Evolutionary conservation across 257 asterid genomes (phyloP).

Genomic region (Primulina tabacum): DNA sequence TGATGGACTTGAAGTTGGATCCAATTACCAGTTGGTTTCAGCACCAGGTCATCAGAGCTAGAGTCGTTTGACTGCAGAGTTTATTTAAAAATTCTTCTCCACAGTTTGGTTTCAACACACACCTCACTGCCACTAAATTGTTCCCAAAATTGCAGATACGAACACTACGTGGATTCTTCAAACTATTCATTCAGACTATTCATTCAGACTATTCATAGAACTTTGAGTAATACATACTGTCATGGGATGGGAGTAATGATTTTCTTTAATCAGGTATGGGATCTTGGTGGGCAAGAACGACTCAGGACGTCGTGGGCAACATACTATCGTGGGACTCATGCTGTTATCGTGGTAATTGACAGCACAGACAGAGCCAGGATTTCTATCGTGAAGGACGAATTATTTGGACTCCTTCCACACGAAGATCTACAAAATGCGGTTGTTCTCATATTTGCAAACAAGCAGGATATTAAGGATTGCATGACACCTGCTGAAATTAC

Average conservation of each 20-base stretch:
- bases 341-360: slow-evolving; percentile 83
- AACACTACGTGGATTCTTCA: neutral
- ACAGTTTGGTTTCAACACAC: neutral
- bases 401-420: slow-evolving; percentile 77
- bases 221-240: neutral
- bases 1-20: neutral
- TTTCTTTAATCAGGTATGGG: slow-evolving; percentile 68
- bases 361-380: slow-evolving; percentile 95
- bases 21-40: neutral
- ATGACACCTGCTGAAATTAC: slow-evolving; percentile 98
- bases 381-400: slow-evolving; percentile 84
- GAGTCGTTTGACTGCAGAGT: neutral
- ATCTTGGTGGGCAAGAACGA: slow-evolving; percentile 97
- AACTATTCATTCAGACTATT: neutral
- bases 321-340: slow-evolving; percentile 93
- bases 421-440: slow-evolving; percentile 85
- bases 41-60: neutral
- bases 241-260: neutral
- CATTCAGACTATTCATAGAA: neutral
- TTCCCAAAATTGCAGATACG: neutral
- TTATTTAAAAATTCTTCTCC: too few species aligned
- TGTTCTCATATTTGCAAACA: slow-evolving; percentile 85
- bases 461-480: slow-evolving; percentile 97
- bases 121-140: neutral
- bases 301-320: slow-evolving; percentile 94